Base-by-base conservation (phyloP, 2,329 filamentous ascomycete genomes). In the Ophiognomonia clavigignenti-juglandacearum region DNA sequence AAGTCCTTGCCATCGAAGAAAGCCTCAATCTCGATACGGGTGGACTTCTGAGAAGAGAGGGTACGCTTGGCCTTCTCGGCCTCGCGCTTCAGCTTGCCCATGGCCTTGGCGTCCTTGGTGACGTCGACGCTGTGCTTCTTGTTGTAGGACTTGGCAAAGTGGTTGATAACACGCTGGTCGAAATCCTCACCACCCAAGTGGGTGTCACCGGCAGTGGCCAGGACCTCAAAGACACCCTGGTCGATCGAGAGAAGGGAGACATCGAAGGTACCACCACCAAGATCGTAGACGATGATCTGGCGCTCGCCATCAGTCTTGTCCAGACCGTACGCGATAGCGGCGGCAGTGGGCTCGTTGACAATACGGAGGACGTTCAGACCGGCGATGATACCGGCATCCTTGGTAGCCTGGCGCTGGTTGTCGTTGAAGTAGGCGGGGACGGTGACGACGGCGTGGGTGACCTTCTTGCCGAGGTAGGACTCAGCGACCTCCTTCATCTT, bases 61-160 rank as follows among this genome's bases (percentile, higher is more conserved):
- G 91, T 95, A 65, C 93, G 88, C 87, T 98, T 98, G 74, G 93
- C 93, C 84, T 96, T 96, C 74, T 98, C 93, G 60, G 93, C 92
- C 73, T 97, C 93, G 62, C 93, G 91, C 88, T 97, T 97, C 61
- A 98, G 83, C 78, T 97, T 98, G 75, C 91, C 89, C 91, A 97
- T 97, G 58, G 92, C 86, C 87, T 96, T 96, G 57, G 85, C 74
- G 66, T 97, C 90, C 79, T 95, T 95, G 74, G 84, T 87, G 66
- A 97, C 82, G 61, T 98, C 90, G 58, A 95, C 89, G 60, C 72
- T 74, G 78, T 96, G 81, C 82, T 96, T 93, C 86, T 96, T 96
- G 85, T 97, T 97, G 84, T 95, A 97, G 61, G 80, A 77, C 86
- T 97, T 96, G 77, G 86, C 85, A 67, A 97, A 89, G 83, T 92